phyloP scores from a whole-genome alignment of 768 basidiomycete species.

The Lactifluus piperatus region DNA sequence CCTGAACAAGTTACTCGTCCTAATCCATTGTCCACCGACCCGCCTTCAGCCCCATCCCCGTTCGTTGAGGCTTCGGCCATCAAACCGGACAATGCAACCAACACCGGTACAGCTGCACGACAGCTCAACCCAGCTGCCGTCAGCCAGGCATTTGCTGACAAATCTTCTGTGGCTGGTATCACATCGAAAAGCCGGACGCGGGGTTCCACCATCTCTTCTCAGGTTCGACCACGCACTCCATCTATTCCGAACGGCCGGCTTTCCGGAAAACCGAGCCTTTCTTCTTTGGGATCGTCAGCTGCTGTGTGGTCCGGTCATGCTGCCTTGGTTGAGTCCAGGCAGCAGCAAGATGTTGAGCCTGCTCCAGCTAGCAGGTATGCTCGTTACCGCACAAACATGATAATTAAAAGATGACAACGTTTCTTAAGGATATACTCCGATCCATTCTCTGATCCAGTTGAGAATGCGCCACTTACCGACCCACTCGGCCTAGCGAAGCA shows the following conservation, averaged over 20 bases:
- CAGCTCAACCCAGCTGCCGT: not conserved
- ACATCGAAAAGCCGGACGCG: constrained; percentile 14
- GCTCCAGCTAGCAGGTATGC: constrained; percentile 1
- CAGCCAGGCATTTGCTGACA: not conserved
- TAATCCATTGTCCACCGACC: not conserved
- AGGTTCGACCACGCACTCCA: constrained; percentile 16
- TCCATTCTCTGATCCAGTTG: constrained; percentile 8
- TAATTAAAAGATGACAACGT: not conserved
- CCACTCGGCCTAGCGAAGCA: not conserved
- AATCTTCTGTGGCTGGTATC: constrained; percentile 4
- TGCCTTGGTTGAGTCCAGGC: constrained; percentile 1
- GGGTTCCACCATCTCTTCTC: constrained; percentile 19
- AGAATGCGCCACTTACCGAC: not conserved
- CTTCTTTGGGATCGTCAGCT: constrained; percentile 13
- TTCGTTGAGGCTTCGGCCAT: not conserved
- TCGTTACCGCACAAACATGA: not conserved
- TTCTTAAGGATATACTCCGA: not conserved
- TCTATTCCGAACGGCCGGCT: constrained; percentile 10
- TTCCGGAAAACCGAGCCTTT: constrained; percentile 14
- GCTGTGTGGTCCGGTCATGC: not conserved
- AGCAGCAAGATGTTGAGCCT: constrained; percentile 1
- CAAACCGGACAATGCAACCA: not conserved
- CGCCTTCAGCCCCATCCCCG: not conserved
- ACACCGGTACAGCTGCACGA: not conserved
- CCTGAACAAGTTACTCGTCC: not conserved